Evolutionary conservation across 768 basidiomycete genomes (phyloP).

Genomic region (Panellus pusillus): DNA sequence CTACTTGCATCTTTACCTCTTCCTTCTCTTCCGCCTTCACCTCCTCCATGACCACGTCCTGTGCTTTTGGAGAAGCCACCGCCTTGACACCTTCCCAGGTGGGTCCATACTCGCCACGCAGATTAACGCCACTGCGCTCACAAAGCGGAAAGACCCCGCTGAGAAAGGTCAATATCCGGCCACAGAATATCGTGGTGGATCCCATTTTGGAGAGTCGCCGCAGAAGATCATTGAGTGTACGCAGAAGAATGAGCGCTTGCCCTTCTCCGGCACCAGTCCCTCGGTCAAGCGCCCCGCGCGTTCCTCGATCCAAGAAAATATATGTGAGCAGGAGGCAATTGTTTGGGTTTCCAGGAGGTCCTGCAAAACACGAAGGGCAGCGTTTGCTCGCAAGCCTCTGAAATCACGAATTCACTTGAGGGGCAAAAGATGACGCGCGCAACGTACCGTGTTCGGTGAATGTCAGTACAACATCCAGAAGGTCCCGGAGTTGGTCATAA

Average conservation of each 20-base stretch:
- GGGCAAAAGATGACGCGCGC: not conserved
- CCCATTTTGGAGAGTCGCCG: slow-evolving; percentile 86
- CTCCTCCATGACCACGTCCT: slow-evolving; percentile 32
- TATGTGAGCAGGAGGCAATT: slow-evolving; percentile 78
- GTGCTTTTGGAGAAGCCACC: slow-evolving; percentile 32
- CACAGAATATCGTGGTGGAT: slow-evolving; percentile 82
- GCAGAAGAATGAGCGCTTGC: slow-evolving; percentile 83
- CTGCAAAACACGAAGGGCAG: slow-evolving; percentile 76
- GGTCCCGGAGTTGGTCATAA: slow-evolving; percentile 58
- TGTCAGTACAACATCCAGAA: slow-evolving; percentile 71
- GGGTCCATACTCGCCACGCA: slow-evolving; percentile 84
- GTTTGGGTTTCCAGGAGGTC: slow-evolving; percentile 87
- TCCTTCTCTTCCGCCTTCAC: slow-evolving; percentile 32
- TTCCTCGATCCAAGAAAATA: slow-evolving; percentile 86
- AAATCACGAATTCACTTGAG: not conserved
- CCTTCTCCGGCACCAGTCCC: slow-evolving; percentile 82
- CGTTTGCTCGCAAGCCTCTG: slow-evolving; percentile 76
- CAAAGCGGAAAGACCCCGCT: slow-evolving; percentile 84
- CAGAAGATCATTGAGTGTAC: slow-evolving; percentile 85
- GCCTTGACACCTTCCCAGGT: slow-evolving; percentile 67
- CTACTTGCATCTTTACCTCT: slow-evolving; percentile 64
- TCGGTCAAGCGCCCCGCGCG: slow-evolving; percentile 70
- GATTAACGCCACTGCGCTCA: slow-evolving; percentile 88
- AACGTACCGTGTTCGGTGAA: slow-evolving; percentile 75
- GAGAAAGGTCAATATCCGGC: slow-evolving; percentile 84